Evolutionary conservation across 306 rosid genomes (phyloP).

Genomic region (Cucurbita ficifolia): DNA sequence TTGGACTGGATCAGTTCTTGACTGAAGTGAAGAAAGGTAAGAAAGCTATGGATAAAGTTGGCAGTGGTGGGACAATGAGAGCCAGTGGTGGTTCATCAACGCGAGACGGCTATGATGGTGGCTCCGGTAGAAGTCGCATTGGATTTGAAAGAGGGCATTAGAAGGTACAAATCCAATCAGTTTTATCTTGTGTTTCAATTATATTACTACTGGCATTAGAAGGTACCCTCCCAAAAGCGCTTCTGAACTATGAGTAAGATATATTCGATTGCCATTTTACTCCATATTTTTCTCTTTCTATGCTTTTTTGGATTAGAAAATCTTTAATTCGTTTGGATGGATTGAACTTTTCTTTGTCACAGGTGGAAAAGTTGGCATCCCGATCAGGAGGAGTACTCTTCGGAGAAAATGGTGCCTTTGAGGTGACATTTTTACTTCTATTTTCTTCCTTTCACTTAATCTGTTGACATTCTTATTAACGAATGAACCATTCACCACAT

Average conservation of each 20-base stretch:
- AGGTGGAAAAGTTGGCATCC: not conserved
- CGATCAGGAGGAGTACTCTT: not conserved
- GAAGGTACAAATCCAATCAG: not conserved
- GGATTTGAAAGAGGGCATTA: slow-evolving; percentile 77
- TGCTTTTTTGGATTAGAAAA: not conserved
- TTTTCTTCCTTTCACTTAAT: not conserved
- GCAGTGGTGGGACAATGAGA: slow-evolving; percentile 72
- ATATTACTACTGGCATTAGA: not conserved
- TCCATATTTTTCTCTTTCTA: not conserved
- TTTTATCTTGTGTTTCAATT: not conserved
- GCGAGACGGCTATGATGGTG: slow-evolving; percentile 63
- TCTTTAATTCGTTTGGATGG: not conserved
- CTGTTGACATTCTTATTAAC: not conserved
- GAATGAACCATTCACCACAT: not conserved
- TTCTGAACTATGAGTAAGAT: not conserved
- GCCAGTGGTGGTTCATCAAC: slow-evolving; percentile 79
- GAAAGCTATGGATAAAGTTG: slow-evolving; percentile 68
- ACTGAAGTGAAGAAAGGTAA: slow-evolving; percentile 68
- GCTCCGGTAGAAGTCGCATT: slow-evolving; percentile 64
- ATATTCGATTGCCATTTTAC: not conserved
- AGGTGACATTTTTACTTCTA: not conserved
- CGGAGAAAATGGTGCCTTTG: not conserved
- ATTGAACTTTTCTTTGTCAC: not conserved
- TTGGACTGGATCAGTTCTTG: slow-evolving; percentile 84
- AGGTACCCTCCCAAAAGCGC: not conserved